A percentile compares a stretch with the other conserved stretches of the same genome.
These are phyloP conservation scores for Aristolochia fimbriata DNA, from an alignment of 164 flowering plant genomes.

Conservation along the genomic window DNA sequence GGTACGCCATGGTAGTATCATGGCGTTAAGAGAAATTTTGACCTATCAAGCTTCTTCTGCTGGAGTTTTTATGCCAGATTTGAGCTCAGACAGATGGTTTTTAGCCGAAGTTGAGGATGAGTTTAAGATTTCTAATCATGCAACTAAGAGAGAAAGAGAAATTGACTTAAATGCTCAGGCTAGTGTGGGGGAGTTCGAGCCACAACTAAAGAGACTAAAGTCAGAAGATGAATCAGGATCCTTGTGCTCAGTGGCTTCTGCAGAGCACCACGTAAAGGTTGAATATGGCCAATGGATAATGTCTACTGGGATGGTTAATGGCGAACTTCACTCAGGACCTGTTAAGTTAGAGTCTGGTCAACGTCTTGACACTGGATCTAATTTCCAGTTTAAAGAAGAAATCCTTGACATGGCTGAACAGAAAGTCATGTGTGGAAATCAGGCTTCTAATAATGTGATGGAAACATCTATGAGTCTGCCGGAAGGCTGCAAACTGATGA, in stretches of 20 bases:
- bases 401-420: slow-evolving; percentile 16
- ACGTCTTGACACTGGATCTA: slow-evolving; percentile 7
- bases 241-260: slow-evolving; percentile 9
- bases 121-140: not conserved
- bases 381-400: slow-evolving; percentile 16
- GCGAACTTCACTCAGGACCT: slow-evolving; percentile 20
- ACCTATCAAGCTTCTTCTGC: slow-evolving; percentile 85
- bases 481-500: slow-evolving; percentile 44
- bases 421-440: slow-evolving; percentile 14
- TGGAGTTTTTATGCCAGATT: slow-evolving; percentile 53
- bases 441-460: slow-evolving; percentile 15
- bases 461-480: slow-evolving; percentile 24
- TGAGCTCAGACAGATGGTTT: slow-evolving; percentile 23
- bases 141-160: slow-evolving; percentile 47
- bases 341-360: slow-evolving; percentile 43
- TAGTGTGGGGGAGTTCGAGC: slow-evolving; percentile 38
- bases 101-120: slow-evolving; percentile 21
- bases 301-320: slow-evolving; percentile 21
- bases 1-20: slow-evolving; percentile 93
- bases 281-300: slow-evolving; percentile 27
- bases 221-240: slow-evolving; percentile 22
- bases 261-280: slow-evolving; percentile 16
- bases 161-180: slow-evolving; percentile 72
- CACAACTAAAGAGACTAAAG: slow-evolving; percentile 51
- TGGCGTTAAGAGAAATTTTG: slow-evolving; percentile 93